Conservation (phyloP, 345 rosid genomes). For the Aquilaria yunnanensis region DNA sequence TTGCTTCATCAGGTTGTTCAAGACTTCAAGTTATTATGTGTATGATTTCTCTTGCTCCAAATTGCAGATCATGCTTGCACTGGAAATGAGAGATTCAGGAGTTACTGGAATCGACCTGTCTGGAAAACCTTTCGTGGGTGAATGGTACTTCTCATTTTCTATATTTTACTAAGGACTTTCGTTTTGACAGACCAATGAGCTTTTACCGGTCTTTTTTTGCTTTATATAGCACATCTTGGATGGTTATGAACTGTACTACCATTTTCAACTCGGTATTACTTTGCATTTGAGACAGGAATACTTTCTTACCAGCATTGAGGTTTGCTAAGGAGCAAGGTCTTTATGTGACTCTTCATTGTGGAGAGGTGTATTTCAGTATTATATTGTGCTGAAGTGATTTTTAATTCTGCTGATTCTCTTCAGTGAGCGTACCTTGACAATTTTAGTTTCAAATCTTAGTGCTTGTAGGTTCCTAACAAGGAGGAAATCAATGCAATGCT, state of each 20-base stretch:
- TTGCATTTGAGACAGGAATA: conserved; percentile 42
- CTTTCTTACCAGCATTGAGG: conserved; percentile 76
- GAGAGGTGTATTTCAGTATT: conserved; percentile 60
- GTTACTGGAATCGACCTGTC: conserved; percentile 95
- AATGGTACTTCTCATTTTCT: conserved; percentile 43
- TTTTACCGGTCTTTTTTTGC: conserved; percentile 3
- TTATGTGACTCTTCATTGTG: conserved; percentile 82
- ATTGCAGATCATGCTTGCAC: conserved; percentile 75
- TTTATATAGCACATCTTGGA: neutral
- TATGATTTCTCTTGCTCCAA: conserved; percentile 3
- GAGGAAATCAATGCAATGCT: conserved; percentile 80
- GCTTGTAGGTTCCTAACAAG: conserved; percentile 79
- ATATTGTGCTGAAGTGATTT: neutral
- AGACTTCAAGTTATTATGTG: conserved; percentile 3
- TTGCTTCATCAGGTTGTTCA: neutral
- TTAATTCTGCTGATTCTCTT: conserved; percentile 2
- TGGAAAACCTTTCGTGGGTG: conserved; percentile 86
- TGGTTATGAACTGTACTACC: too few species aligned
- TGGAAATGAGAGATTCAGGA: conserved; percentile 72
- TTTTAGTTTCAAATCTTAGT: conserved; percentile 50
- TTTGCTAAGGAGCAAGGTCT: conserved; percentile 78
- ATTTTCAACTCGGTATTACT: neutral
- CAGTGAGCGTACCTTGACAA: conserved; percentile 18
- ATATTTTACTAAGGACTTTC: neutral
- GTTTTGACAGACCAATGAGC: neutral